Conservation (phyloP, 2,329 filamentous ascomycete genomes). For the Phialocephala subalpina region DNA sequence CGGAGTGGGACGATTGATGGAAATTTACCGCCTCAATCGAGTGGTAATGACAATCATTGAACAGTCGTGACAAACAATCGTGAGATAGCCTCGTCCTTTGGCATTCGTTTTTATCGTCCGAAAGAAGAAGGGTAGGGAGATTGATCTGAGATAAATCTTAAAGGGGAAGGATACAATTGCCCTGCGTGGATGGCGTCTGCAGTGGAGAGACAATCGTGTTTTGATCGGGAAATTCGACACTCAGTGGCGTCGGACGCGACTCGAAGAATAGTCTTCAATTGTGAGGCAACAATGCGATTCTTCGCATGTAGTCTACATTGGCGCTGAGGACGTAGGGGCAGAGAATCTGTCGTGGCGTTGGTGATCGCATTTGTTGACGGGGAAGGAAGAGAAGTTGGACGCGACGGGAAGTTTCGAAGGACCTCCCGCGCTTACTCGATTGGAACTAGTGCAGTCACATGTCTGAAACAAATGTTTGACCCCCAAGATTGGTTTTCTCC, state of each 20-base stretch:
- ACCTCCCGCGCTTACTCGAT: neutral
- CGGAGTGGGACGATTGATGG: neutral
- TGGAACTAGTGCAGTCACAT: neutral
- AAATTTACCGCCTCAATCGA: neutral
- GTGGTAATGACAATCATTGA: neutral
- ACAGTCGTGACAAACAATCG: neutral
- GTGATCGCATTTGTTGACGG: neutral
- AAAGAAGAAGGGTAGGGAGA: neutral
- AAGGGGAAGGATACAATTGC: slow-evolving; percentile 1
- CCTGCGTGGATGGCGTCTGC: slow-evolving; percentile 6
- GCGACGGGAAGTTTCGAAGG: neutral
- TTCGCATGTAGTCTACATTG: no score
- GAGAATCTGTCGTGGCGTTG: neutral
- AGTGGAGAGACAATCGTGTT: slow-evolving; percentile 2
- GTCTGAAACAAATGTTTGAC: neutral
- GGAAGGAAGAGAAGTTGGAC: neutral
- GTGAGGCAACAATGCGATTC: no score
- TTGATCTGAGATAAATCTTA: neutral
- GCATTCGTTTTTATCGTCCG: neutral
- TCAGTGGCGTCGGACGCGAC: neutral
- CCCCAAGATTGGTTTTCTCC: no score
- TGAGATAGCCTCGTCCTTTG: neutral
- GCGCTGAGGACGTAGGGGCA: neutral
- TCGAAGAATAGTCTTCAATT: no score
- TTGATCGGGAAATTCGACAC: slow-evolving; percentile 1